These are phyloP conservation scores for Fagopyrum homotropicum DNA, from an alignment of 148 eudicot species.

Conservation along the genomic window DNA sequence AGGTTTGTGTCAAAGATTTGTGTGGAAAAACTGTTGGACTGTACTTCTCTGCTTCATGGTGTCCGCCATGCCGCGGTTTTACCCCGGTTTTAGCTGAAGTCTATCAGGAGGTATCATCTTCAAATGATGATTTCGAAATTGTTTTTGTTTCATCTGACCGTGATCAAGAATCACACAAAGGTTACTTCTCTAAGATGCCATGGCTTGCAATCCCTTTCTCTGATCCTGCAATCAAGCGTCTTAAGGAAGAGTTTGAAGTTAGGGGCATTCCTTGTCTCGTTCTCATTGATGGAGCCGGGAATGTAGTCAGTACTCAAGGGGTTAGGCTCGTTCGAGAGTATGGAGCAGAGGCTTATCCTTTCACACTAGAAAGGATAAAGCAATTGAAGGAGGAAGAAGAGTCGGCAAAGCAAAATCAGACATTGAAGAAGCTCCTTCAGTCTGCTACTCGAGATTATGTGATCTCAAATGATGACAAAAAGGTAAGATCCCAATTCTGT, in stretches of 20 bases:
- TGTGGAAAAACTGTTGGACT: slow-evolving; percentile 37
- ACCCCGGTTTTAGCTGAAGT: slow-evolving; percentile 37
- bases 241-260: slow-evolving; percentile 29
- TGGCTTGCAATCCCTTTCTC: slow-evolving; percentile 51
- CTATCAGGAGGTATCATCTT: slow-evolving; percentile 30
- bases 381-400: slow-evolving; percentile 46
- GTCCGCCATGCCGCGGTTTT: slow-evolving; percentile 48
- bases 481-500: slow-evolving; percentile 20
- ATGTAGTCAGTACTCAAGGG: slow-evolving; percentile 33
- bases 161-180: slow-evolving; percentile 37
- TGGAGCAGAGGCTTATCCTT: slow-evolving; percentile 36
- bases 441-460: slow-evolving; percentile 38
- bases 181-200: slow-evolving; percentile 48
- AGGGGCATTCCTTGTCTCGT: slow-evolving; percentile 46
- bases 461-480: slow-evolving; percentile 27
- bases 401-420: slow-evolving; percentile 35
- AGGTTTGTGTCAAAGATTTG: slow-evolving; percentile 39
- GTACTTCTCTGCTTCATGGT: slow-evolving; percentile 57
- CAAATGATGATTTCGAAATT: slow-evolving; percentile 38
- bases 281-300: slow-evolving; percentile 34
- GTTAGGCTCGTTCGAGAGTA: slow-evolving; percentile 34
- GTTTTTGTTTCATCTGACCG: slow-evolving; percentile 40
- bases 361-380: slow-evolving; percentile 30
- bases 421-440: slow-evolving; percentile 37
- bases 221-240: slow-evolving; percentile 24